Base-by-base conservation (phyloP, 129 eudicot species). In the Helianthus annuus region DNA sequence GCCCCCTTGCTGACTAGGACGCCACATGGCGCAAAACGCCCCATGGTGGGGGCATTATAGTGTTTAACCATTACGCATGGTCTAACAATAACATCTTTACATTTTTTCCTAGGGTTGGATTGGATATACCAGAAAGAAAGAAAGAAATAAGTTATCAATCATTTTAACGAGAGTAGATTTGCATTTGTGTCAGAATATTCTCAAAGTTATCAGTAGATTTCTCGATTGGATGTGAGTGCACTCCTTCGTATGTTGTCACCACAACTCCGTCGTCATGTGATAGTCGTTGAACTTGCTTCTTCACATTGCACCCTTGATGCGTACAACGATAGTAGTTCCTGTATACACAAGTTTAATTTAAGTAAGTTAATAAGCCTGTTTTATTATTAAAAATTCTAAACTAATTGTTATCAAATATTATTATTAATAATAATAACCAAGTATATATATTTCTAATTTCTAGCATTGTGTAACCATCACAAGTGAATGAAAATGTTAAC, bases 311-410 rank as follows among this genome's bases (percentile, higher is more conserved):
- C 2, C 94, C 91, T 79, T 85, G 85, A 52, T 87, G 71, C 0
- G 96, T 90, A 66, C 96, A 90, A 10, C 94, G 78, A 64, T 90
- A 90, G 49, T 90, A 90, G 82, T 93, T 90, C 74, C 96, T 90
- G 73, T 58, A 52, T 46, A 56, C 62, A 0, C 8, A 17, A 4
- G 2, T 55, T 17, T n/a, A 8, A 7, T 53, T 55, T 17, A 6
- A 19, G 10, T 53, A 53, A 53, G 59, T 15, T 53, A 7, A 6
- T 16, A 15, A 15, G 22, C 24, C 0, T 8, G 36, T 56, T 56
- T 56, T 9, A 56, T 10, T 56, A 22, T 55, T n/a, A 52, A 15
- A 52, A 42, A 6, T 3, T 42, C 2, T 42, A 42, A 42, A 42
- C 46, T 6, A 19, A 19, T 19, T 9, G 46, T 42, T 42, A 42